Percentiles rank a stretch among this genome's conserved stretches.
These are phyloP conservation scores for Curvularia verruculosa DNA, from an alignment of 2,329 filamentous ascomycete species.

Conservation along the genomic window DNA sequence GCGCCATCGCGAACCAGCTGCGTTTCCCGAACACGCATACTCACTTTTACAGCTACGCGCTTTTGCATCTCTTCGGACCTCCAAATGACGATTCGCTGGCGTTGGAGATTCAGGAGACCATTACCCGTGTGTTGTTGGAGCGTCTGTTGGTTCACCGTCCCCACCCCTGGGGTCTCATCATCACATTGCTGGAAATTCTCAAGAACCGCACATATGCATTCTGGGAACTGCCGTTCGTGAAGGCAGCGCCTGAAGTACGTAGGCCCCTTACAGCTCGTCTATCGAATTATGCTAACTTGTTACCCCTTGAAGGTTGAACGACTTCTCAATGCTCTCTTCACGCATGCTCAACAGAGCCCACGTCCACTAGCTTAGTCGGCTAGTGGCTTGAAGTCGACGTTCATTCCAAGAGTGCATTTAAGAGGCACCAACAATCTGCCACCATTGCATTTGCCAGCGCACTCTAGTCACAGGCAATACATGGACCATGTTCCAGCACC, in stretches of 20 bases:
- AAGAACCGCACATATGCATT: conserved; percentile 92
- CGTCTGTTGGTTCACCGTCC: conserved; percentile 86
- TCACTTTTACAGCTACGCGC: conserved; percentile 85
- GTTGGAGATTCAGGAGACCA: conserved; percentile 86
- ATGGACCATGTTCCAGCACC: conserved; percentile 26
- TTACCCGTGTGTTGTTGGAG: conserved; percentile 87
- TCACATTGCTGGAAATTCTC: conserved; percentile 84
- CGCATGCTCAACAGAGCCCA: conserved; percentile 56
- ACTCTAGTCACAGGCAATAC: conserved; percentile 30
- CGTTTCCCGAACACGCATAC: conserved; percentile 89
- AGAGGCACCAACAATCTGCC: conserved; percentile 29
- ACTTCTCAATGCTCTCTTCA: conserved; percentile 54
- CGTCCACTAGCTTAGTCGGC: conserved; percentile 38
- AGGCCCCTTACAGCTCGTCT: conserved; percentile 9
- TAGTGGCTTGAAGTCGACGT: conserved; percentile 11
- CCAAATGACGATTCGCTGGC: conserved; percentile 64
- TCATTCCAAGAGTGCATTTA: conserved; percentile 22
- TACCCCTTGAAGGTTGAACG: conserved; percentile 50
- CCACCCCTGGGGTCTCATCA: conserved; percentile 93
- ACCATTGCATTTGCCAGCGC: conserved; percentile 45
- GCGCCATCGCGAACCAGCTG: conserved; percentile 87
- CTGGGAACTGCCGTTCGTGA: conserved; percentile 92
- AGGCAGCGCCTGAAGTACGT: conserved; percentile 77
- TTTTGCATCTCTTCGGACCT: conserved; percentile 79
- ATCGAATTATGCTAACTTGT: conserved; percentile 23